Percentiles rank a stretch among this genome's conserved stretches.
Conservation (phyloP, 352 stramenopile species). For the Pythium volutum region DNA sequence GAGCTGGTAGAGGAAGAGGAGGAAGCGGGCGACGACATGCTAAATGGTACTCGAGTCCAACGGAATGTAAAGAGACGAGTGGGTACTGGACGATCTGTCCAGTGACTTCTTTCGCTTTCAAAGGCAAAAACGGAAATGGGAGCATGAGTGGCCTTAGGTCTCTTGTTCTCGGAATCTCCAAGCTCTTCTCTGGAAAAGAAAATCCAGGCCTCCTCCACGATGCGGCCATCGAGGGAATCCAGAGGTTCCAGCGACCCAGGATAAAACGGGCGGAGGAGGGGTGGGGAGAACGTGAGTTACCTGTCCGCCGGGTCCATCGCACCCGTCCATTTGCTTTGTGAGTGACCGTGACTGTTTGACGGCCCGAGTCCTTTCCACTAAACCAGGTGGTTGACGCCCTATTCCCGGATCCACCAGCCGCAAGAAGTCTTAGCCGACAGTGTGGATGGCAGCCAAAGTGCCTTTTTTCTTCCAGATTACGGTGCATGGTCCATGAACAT, state of each 20-base stretch:
- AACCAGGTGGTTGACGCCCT: slow-evolving; percentile 20
- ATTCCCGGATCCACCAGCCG: slow-evolving; percentile 7
- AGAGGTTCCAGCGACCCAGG: slow-evolving; percentile 1
- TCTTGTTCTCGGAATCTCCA: too few species aligned
- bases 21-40: background rate
- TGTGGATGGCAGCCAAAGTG: too few species aligned
- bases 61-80: background rate
- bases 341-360: slow-evolving; percentile 6
- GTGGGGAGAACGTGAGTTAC: slow-evolving; percentile 11
- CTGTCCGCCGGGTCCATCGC: slow-evolving; percentile 20
- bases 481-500: too few species aligned
- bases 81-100: slow-evolving; percentile 21
- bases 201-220: too few species aligned
- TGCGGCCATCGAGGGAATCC: too few species aligned
- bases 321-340: slow-evolving; percentile 17
- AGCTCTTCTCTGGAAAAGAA: too few species aligned
- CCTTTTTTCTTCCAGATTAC: too few species aligned
- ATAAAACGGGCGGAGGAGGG: background rate
- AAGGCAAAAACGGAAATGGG: slow-evolving; percentile 24
- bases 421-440: too few species aligned
- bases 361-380: slow-evolving; percentile 13
- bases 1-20: background rate
- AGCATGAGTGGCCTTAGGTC: too few species aligned
- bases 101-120: slow-evolving; percentile 10
- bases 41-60: background rate